Base-by-base conservation (phyloP, 139 green algal species). In the Bryopsis sp. region DNA sequence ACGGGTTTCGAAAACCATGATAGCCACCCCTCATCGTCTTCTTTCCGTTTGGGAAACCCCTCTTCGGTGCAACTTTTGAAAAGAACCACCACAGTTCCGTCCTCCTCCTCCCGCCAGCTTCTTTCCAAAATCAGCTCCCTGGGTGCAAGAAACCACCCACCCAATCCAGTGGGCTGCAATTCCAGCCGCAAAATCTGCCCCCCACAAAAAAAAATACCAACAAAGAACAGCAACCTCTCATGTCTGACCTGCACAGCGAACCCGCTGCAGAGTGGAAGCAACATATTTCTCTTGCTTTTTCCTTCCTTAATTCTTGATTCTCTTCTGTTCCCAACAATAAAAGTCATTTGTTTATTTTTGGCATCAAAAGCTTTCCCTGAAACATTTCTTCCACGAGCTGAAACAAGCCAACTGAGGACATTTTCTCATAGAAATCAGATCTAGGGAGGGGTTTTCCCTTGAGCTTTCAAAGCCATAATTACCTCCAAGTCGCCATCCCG, bases 401-500 rank as follows among this genome's bases (percentile, higher is more conserved):
- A n/a, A n/a, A n/a, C n/a, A n/a, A n/a, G n/a, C n/a, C n/a, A n/a
- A n/a, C n/a, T n/a, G n/a, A n/a, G n/a, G n/a, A n/a, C n/a, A n/a
- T n/a, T n/a, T n/a, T n/a, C n/a, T n/a, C n/a, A n/a, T n/a, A n/a
- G n/a, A 26, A 54, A 54, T 54, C 15, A 54, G 43, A 11, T 26
- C 11, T 19, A 54, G 15, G 19, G 43, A 54, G 19, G 43, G 11
- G 43, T 26, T 54, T 54, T 54, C 15, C 19, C 43, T 54, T 54
- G 43, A 26, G 11, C 43, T 43, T n/a, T n/a, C 59, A 43, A n/a
- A n/a, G 6, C 5, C 19, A 26, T n/a, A 43, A 31, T 48, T 43
- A 69, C 62, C 43, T 69, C 62, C 15, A 69, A 37, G 37, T 69
- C 62, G n/a, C 37, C 62, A 29, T 69, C 62, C 22, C 37, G n/a